phyloP scores from a whole-genome alignment of 1,284 basidiomycete species.

The Microbotryomycetes sp. region DNA sequence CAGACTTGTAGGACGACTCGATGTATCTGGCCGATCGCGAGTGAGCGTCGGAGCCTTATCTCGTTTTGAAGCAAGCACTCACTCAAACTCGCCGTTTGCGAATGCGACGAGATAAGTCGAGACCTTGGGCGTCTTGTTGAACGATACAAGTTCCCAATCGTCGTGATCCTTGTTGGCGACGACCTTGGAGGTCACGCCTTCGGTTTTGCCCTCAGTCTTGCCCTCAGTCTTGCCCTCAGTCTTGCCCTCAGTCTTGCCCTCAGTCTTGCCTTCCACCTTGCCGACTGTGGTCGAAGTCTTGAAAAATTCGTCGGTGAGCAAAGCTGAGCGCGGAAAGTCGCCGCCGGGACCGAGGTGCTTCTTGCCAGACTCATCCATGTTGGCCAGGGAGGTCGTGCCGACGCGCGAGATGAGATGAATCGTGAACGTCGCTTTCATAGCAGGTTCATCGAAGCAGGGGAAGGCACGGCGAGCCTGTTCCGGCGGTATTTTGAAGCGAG shows the following conservation, averaged over 20 bases:
- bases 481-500: too few relatives aligned
- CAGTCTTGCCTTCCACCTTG: constrained; percentile 41
- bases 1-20: constrained; percentile 69
- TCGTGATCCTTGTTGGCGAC: constrained; percentile 9
- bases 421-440: constrained; percentile 76
- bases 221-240: constrained; percentile 40
- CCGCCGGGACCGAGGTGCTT: constrained; percentile 40
- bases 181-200: constrained; percentile 21
- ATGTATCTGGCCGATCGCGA: constrained; percentile 45
- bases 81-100: constrained; percentile 74
- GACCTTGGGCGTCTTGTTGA: constrained; percentile 50
- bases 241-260: constrained; percentile 33
- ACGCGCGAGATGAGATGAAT: constrained; percentile 72
- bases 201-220: constrained; percentile 32
- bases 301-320: not conserved
- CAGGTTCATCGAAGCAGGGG: constrained; percentile 80
- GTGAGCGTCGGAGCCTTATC: constrained; percentile 55
- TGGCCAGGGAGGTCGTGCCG: constrained; percentile 55
- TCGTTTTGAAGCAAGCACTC: constrained; percentile 55
- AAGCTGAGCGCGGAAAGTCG: not conserved
- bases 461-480: constrained; percentile 35
- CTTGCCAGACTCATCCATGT: constrained; percentile 73
- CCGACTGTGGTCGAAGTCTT: constrained; percentile 40
- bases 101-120: constrained; percentile 88
- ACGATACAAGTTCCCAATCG: constrained; percentile 39